Evolutionary conservation across 805 yeast species (phyloP).

Genomic region (Starmerella khaoyaiensis): DNA sequence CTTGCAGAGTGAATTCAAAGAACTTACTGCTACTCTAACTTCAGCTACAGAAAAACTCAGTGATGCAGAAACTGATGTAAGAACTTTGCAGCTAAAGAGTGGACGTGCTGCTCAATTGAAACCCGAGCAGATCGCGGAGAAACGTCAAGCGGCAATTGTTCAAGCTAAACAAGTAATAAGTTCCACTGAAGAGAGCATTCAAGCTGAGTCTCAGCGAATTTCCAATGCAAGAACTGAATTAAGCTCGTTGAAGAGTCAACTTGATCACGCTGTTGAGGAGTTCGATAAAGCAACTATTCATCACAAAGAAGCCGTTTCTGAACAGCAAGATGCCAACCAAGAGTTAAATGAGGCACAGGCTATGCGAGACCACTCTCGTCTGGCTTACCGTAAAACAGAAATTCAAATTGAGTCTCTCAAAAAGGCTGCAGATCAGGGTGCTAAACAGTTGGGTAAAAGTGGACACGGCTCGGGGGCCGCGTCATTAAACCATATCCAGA

Average conservation of each 20-base stretch:
- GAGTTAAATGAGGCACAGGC: conserved; percentile 37
- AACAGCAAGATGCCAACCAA: conserved; percentile 13
- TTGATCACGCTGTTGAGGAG: conserved; percentile 9
- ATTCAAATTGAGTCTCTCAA: conserved; percentile 43
- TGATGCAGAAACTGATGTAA: conserved; percentile 23
- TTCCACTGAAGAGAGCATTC: neutral
- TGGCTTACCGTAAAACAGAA: conserved; percentile 56
- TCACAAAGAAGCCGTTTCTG: conserved; percentile 2
- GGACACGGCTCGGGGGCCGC: conserved; percentile 3
- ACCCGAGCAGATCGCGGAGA: conserved; percentile 48
- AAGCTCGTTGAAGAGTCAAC: conserved; percentile 21
- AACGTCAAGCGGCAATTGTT: conserved; percentile 31
- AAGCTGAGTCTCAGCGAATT: neutral
- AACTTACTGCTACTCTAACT: too few relatives aligned
- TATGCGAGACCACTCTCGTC: conserved; percentile 60
- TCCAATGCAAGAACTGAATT: conserved; percentile 24
- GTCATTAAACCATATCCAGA: conserved; percentile 60
- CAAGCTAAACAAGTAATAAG: conserved; percentile 25
- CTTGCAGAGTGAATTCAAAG: too few relatives aligned
- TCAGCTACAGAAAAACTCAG: too few relatives aligned
- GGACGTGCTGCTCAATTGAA: conserved; percentile 52
- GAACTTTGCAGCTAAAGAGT: conserved; percentile 49
- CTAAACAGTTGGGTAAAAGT: conserved; percentile 42
- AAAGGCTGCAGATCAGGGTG: conserved; percentile 44
- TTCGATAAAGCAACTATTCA: conserved; percentile 9